phyloP scores from a whole-genome alignment of 169 alveolate genomes.

The Blepharisma undulans region DNA sequence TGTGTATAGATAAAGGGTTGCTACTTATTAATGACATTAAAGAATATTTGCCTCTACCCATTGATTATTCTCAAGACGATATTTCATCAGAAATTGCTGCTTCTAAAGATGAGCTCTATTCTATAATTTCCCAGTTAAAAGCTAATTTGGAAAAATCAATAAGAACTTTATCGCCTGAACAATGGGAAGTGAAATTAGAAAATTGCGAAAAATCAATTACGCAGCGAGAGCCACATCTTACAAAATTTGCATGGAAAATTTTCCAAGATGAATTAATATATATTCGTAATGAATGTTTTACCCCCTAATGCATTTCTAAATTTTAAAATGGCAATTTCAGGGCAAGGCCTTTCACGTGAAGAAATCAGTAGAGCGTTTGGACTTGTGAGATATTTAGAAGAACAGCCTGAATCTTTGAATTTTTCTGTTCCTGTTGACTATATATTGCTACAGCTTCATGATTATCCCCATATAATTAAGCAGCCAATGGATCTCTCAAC shows the following conservation, averaged over 20 bases:
- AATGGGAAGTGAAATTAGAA: not conserved
- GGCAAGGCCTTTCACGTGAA: not conserved
- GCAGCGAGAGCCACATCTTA: not conserved
- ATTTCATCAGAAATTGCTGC: not conserved
- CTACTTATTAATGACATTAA: not conserved
- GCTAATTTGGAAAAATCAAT: not conserved
- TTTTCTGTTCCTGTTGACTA: conserved; percentile 63
- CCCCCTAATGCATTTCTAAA: not conserved
- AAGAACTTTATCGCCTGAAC: not conserved
- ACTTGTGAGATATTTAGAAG: not conserved
- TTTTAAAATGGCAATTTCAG: not conserved
- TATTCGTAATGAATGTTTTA: not conserved
- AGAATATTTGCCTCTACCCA: not conserved
- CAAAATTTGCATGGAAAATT: not conserved
- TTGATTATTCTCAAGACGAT: not conserved
- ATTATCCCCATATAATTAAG: conserved; percentile 53
- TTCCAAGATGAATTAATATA: not conserved
- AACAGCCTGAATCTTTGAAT: conserved; percentile 23
- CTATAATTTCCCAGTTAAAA: not conserved
- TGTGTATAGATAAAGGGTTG: not conserved
- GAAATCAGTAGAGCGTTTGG: not conserved
- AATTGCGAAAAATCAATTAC: not conserved
- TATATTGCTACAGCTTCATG: conserved; percentile 50
- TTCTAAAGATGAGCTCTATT: not conserved
- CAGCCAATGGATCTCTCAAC: conserved; percentile 67